Evolutionary conservation across 2,329 filamentous ascomycete species (phyloP), one percentile per base, ranked within the genome.

Genomic region (Pseudogymnoascus sp.): DNA sequence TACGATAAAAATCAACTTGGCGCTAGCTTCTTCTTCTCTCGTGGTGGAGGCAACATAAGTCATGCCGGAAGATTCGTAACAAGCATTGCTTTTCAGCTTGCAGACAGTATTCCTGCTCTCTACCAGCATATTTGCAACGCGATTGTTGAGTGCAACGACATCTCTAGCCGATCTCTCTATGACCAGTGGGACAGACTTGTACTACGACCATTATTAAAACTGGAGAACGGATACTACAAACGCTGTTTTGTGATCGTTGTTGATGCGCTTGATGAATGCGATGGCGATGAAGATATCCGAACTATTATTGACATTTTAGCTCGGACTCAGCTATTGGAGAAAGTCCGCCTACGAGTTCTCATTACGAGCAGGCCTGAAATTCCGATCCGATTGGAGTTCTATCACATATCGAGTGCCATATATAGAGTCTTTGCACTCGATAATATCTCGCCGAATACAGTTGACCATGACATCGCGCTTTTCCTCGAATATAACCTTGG

Each of bases 121-220:
- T 2, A 31, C 26, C 28, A 23, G 21, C 26, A 62, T 13, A 63
- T 67, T 75, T 6, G 57, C 17, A 31, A 65, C 23, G 59, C 60
- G 62, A 19, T 68, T 64, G 19, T 15, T 33, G 17, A 64, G 60
- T 19, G 64, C 66, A 28, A 35, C 21, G 65, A 63, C 17, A 68
- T 69, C 28, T 17, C 47, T 3, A 60, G 21, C 21, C 50, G 40
- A 26, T 47, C 64, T 21, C 60, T 82, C 76, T n/a, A 79, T 66
- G 70, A 76, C 9, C 77, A 80, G 63, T 79, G 77, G 66, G 68
- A 76, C 1, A 72, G 74, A 60, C 74, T 80, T 0, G 69, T 79
- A 31, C 28, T 76, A 0, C 33, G 73, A 4, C 77, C 77, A 0
- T 64, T 79, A 0, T 38, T 78, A 68, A 40, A 65, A 28, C 6